Percentiles rank a stretch among this genome's conserved stretches.
These are phyloP conservation scores for Eimeria praecox DNA, from an alignment of 169 alveolate genomes.

Conservation along the genomic window DNA sequence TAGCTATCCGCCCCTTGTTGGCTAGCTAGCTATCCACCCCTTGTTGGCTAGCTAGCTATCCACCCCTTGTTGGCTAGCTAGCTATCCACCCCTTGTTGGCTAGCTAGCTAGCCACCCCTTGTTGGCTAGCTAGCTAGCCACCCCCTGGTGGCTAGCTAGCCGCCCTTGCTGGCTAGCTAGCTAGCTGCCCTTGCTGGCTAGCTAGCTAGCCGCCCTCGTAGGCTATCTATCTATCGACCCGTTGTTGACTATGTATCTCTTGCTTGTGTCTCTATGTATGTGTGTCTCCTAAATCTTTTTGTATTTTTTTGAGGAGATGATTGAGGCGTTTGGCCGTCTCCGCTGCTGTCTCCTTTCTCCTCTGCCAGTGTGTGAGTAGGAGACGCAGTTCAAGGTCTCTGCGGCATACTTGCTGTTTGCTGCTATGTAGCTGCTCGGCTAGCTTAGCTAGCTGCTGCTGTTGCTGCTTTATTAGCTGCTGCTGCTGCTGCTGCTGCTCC, in stretches of 20 bases:
- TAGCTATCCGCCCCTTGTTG: too few relatives aligned
- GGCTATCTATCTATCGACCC: neutral
- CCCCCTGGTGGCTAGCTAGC: too few relatives aligned
- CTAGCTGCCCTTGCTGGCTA: too few relatives aligned
- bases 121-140: too few relatives aligned
- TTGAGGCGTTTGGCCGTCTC: constrained; percentile 4
- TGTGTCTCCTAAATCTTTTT: neutral
- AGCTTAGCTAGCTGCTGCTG: constrained; percentile 7
- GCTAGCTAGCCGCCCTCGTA: neutral
- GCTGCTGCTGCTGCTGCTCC: constrained; percentile 22
- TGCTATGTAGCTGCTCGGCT: neutral
- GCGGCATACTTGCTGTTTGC: neutral
- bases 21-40: too few relatives aligned
- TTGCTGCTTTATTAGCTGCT: neutral
- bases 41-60: too few relatives aligned
- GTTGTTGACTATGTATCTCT: neutral
- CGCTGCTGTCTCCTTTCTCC: constrained; percentile 5
- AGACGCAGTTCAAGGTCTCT: neutral
- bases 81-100: too few relatives aligned
- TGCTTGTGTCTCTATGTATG: neutral
- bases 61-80: too few relatives aligned
- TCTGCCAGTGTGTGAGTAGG: neutral
- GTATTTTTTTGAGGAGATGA: neutral
- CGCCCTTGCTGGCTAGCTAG: too few relatives aligned
- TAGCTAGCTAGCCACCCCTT: too few relatives aligned